Evolutionary conservation across 2,329 filamentous ascomycete species (phyloP), one percentile per base, ranked within the genome.

Genomic region (Xylariaceae sp.): DNA sequence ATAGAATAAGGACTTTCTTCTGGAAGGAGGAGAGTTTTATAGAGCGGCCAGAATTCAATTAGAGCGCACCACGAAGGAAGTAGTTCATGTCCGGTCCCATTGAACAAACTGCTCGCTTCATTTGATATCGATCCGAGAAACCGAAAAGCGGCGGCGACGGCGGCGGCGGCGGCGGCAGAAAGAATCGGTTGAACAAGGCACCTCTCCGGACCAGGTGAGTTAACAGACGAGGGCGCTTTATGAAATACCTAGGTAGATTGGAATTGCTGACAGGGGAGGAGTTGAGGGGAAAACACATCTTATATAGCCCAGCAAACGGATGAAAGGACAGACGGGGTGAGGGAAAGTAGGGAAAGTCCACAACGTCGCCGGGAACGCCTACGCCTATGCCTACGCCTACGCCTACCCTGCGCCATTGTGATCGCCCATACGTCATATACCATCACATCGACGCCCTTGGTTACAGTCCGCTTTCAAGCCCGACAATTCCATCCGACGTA

Each of bases 21-120:
- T 19, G 19, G 19, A 19, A 12, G 8, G 6, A 35, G 27, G 43
- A 29, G 12, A 27, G 7, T 35, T 39, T 19, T 40, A 40, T 40
- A 40, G n/a, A 40, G 12, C 39, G 39, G 26, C 6, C 3, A 40
- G 26, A 40, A 32, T 51, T 45, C 41, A 26, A 58, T 62, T 64
- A 63, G 55, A 65, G 52, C 51, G 65, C 65, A 56, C 65, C 66
- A 51, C 66, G 65, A 54, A 66, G 60, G 49, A 67, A 67, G 47
- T 66, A 68, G 51, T 66, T 68, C 54, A 63, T 65, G 50, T 39
- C 46, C 31, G 53, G 53, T 39, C 54, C 57, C 62, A 62, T 64
- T 54, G 58, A 60, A 61, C 51, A 47, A 50, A 45, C 57, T 50
- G 45, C 46, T 50, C 29, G 59, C 58, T 47, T 61, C 63, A 66